Evolutionary conservation across 2,329 filamentous ascomycete genomes (phyloP).

Genomic region (Celoporthe dispersa): DNA sequence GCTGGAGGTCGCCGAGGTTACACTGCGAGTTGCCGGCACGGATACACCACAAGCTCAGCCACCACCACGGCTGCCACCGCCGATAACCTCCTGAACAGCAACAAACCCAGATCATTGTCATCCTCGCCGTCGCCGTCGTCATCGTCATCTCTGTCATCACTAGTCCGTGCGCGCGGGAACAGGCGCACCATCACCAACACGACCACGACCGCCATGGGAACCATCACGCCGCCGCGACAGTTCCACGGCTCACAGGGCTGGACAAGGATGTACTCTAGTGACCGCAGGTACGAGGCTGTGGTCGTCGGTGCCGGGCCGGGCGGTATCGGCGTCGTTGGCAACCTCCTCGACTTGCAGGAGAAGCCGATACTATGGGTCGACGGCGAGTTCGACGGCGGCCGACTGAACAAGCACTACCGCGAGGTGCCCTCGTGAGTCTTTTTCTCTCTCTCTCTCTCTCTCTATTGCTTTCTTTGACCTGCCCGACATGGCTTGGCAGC

Average conservation of each 20-base stretch:
- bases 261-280: constrained; percentile 30
- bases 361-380: constrained; percentile 63
- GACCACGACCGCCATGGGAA: constrained; percentile 20
- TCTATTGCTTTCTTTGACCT: neutral
- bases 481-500: neutral
- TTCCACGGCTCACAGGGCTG: constrained; percentile 22
- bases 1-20: neutral
- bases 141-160: neutral
- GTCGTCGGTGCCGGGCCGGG: constrained; percentile 29
- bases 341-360: constrained; percentile 57
- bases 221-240: constrained; percentile 25
- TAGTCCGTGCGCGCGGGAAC: no score
- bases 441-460: neutral
- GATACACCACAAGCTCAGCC: constrained; percentile 6
- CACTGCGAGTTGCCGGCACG: neutral
- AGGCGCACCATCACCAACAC: neutral
- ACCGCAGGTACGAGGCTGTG: constrained; percentile 31
- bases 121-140: neutral
- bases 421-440: constrained; percentile 54
- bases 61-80: constrained; percentile 1
- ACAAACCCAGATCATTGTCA: neutral
- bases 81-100: neutral
- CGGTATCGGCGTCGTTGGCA: constrained; percentile 65
- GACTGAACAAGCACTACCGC: constrained; percentile 58
- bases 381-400: constrained; percentile 56